Percentiles rank a stretch among this genome's conserved stretches.
Conservation (phyloP, 441 rosid species). For the Pelargonium myrrhifolium region DNA sequence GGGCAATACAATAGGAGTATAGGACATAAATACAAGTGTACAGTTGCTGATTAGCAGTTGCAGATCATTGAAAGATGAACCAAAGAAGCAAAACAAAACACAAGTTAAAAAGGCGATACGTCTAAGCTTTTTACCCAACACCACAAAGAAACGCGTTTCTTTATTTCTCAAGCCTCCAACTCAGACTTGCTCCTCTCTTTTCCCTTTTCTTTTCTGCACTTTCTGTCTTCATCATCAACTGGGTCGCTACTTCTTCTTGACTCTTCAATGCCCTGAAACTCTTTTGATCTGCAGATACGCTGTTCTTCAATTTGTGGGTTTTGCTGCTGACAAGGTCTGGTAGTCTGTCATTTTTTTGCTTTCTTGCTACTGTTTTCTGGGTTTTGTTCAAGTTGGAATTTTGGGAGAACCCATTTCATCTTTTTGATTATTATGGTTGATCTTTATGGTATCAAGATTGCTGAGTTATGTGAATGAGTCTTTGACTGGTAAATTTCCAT, state of each 20-base stretch:
- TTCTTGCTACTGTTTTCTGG: background rate
- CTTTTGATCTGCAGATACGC: background rate
- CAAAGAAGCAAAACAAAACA: no score
- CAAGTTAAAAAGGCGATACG: no score
- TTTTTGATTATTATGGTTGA: background rate
- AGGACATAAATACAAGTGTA: no score
- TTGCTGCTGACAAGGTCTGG: constrained; percentile 1
- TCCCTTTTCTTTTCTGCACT: background rate
- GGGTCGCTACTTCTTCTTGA: background rate
- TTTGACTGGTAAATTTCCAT: background rate
- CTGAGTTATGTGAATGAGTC: background rate
- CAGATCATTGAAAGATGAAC: no score
- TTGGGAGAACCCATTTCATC: background rate
- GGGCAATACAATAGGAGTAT: no score
- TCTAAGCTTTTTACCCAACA: no score
- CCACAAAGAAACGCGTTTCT: no score
- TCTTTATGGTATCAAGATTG: background rate
- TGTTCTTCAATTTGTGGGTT: background rate
- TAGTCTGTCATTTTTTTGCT: background rate
- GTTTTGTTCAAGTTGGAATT: background rate
- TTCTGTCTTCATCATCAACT: no score
- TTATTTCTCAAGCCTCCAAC: background rate
- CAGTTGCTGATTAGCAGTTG: no score
- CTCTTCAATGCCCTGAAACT: background rate
- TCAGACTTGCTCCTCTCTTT: background rate